Conservation (phyloP, 2,329 filamentous ascomycete species). For the Ilyonectria robusta region DNA sequence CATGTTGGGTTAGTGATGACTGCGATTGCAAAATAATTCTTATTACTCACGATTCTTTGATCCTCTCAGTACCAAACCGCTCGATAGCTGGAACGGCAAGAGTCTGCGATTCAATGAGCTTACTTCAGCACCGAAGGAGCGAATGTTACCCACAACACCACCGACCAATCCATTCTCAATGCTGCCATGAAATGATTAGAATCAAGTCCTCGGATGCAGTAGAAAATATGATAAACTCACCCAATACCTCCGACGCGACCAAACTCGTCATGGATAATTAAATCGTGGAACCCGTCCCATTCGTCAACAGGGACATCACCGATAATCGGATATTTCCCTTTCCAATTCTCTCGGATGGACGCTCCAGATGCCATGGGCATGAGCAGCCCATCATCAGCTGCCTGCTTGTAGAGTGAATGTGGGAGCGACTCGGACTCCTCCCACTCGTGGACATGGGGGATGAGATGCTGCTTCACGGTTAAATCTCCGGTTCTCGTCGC, state of each 20-base stretch:
- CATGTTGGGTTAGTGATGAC: not conserved
- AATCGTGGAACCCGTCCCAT: conserved; percentile 28
- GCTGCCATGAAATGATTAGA: not conserved
- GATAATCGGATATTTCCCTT: conserved; percentile 15
- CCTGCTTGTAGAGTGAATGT: conserved; percentile 13
- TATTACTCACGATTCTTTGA: conserved; percentile 12
- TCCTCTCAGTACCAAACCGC: conserved; percentile 14
- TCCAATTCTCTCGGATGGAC: conserved; percentile 6
- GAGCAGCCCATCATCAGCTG: conserved; percentile 14
- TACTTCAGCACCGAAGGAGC: not conserved
- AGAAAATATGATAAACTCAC: not conserved
- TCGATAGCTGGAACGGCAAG: conserved; percentile 19
- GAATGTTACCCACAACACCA: conserved; percentile 19
- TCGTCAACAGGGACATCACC: conserved; percentile 18
- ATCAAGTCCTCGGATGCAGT: too few relatives aligned
- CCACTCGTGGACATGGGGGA: conserved; percentile 21
- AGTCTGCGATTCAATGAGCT: not conserved
- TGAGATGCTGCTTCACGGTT: not conserved
- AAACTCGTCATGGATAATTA: conserved; percentile 27
- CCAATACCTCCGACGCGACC: conserved; percentile 24
- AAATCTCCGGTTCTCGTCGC: not conserved
- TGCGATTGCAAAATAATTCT: rapidly evolving
- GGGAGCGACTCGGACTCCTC: conserved; percentile 14
- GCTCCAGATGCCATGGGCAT: conserved; percentile 24
- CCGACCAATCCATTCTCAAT: conserved; percentile 24